These are phyloP conservation scores for Papilionanthe hybrid DNA, from an alignment of 116 monocot genomes.

Conservation along the genomic window DNA sequence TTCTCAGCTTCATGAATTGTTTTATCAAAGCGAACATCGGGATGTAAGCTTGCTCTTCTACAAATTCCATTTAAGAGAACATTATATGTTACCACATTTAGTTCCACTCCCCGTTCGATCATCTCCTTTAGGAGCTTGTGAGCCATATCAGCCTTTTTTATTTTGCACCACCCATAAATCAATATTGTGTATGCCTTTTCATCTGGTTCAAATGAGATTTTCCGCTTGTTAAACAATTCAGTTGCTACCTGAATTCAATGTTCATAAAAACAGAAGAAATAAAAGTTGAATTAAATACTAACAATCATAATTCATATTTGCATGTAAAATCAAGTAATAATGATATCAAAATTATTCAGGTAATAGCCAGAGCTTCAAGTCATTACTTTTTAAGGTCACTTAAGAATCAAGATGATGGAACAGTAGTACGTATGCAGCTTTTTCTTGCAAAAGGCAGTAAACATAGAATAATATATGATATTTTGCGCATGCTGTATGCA, in stretches of 20 bases:
- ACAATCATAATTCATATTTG: no score
- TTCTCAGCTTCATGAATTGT: slow-evolving; percentile 55
- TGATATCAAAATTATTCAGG: no score
- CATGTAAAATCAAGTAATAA: no score
- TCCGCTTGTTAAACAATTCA: slow-evolving; percentile 89
- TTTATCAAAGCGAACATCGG: slow-evolving; percentile 63
- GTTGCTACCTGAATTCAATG: slow-evolving; percentile 57
- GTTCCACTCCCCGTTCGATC: slow-evolving; percentile 59
- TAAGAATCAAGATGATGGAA: no score
- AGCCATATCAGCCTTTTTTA: slow-evolving; percentile 60
- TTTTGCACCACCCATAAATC: slow-evolving; percentile 94
- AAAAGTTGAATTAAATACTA: no score
- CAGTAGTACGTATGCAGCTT: no score
- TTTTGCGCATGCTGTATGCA: no score
- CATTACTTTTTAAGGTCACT: no score
- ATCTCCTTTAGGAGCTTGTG: slow-evolving; percentile 70
- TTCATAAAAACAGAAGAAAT: no score
- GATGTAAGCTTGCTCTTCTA: slow-evolving; percentile 74
- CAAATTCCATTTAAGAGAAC: slow-evolving; percentile 79
- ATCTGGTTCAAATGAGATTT: slow-evolving; percentile 45
- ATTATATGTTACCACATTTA: slow-evolving; percentile 84
- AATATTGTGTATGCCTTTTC: slow-evolving; percentile 82
- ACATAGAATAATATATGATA: no score
- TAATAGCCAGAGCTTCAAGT: no score
- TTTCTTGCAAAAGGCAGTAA: no score